These are phyloP conservation scores for Aristolochia fimbriata DNA, from an alignment of 164 flowering plant genomes.

Conservation along the genomic window DNA sequence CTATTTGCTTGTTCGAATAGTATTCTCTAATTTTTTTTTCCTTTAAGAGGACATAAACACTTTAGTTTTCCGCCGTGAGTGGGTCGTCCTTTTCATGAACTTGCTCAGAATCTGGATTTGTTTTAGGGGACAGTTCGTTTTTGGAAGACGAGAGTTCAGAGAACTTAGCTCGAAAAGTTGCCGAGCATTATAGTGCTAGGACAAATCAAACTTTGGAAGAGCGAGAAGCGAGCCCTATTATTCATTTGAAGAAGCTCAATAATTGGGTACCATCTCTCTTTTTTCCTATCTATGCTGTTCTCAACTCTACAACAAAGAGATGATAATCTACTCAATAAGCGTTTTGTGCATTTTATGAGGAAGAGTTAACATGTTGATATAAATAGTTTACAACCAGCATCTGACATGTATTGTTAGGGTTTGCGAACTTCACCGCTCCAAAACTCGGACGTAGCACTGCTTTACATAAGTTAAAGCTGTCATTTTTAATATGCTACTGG, in stretches of 20 bases:
- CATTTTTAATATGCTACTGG: too few relatives aligned
- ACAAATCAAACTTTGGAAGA: conserved; percentile 86
- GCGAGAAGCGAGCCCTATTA: conserved; percentile 87
- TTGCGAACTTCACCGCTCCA: too few relatives aligned
- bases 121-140: conserved; percentile 41
- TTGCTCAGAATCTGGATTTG: neutral
- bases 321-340: too few relatives aligned
- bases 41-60: neutral
- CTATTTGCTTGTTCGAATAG: too few relatives aligned
- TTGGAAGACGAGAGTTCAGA: conserved; percentile 61
- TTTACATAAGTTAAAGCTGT: too few relatives aligned
- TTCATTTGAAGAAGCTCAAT: conserved; percentile 85
- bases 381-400: too few relatives aligned
- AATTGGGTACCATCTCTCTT: conserved; percentile 54
- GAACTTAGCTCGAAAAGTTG: conserved; percentile 64
- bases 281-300: neutral
- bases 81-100: neutral
- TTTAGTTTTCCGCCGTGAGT: neutral
- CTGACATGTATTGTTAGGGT: too few relatives aligned
- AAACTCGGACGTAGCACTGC: too few relatives aligned
- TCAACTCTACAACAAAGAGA: neutral
- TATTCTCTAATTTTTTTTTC: too few relatives aligned
- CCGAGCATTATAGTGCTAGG: conserved; percentile 93
- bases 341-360: too few relatives aligned
- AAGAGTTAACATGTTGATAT: too few relatives aligned